Base-by-base conservation (phyloP, 441 rosid genomes). In the Gossypium lobatum region DNA sequence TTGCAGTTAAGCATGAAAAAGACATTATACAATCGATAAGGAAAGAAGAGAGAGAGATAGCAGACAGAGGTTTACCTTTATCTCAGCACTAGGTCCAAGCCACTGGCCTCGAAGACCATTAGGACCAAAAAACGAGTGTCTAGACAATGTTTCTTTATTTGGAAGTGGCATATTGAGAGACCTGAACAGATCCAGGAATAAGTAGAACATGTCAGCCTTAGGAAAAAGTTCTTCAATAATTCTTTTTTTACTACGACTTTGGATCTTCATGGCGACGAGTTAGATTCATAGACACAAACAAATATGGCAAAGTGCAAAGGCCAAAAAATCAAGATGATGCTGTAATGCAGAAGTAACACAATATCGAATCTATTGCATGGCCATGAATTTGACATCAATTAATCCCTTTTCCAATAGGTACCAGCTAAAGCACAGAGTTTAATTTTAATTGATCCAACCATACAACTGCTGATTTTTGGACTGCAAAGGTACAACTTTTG, bases 121-220 rank as follows among this genome's bases (percentile, higher is more conserved):
- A 77, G 98, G 97, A 54, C 99, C 98, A 48, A 93, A 80, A 77
- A 96, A 80, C 62, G 97, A 91, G 87, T 96, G 99, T 78, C 97
- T 91, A 60, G 97, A 92, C 75, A 96, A 83, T 46, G 99, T 93
- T 77, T 91, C 99, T 83, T 92, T 80, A 79, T 91, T 93, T 54
- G 97, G 97, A 78, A 76, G 83, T 42, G 92, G 93, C 34, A 85
- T 74, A 80, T 84, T 84, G 75, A 93, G 60, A 78, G 95, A 88
- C 75, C 99, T 93, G 92, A 84, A 83, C 16, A 78, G 31, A 71
- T 72, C 37, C 60, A 79, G 16, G 18, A 69, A 71, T 74, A 18
- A 42, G 20, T 10, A 67, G 5, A 25, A 45, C 21, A 21, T 57
- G 31, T 6, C 25, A 28, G 60, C 46, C 17, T 26, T 6, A 31